Base-by-base conservation (phyloP, 202 grass and related monocot genomes). In the Zoysia matrella region DNA sequence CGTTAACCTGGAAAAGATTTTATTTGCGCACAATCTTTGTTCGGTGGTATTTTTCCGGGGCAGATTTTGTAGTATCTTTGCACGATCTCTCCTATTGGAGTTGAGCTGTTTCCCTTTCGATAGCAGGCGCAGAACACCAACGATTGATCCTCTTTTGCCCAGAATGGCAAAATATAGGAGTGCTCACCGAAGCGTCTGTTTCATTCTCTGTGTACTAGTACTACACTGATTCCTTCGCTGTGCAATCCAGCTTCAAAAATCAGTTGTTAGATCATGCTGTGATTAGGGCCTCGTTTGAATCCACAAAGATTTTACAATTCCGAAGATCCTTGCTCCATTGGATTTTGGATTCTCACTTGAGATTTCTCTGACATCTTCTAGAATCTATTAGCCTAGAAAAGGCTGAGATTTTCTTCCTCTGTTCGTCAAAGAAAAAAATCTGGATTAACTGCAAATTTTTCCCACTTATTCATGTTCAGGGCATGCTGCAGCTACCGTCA, bases 401-500 rank as follows among this genome's bases (percentile, higher is more conserved):
- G 10, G 7, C 10, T 47, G 56, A 47, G 12, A 43, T 63, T 76
- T 0, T 7, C 8, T 36, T 36, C 30, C 30, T 13, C 41, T 7
- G 30, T 36, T 36, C 30, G 30, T 36, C 30, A 36, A 36, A 36
- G 30, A 36, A 36, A 36, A 36, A 36, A 36, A 36, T 36, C 30
- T 36, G 30, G 30, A 36, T 36, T 36, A 36, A 36, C 30, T 36
- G 30, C 30, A 36, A 36, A 36, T 36, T 36, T 36, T 36, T 36
- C 30, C 30, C 30, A 36, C 30, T 36, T 36, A 36, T 36, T 36
- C 30, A 36, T 71, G 8, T 11, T 56, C 77, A 99, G 96, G 93
- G 77, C 18, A 99, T 92, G 80, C 68, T 83, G 55, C 83, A 52
- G 2, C 2, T 86, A 5, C 75, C 87, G 2, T 79, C 80, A 0